Conservation (phyloP, 495 filamentous ascomycete genomes). For the Entonaema liquescens region DNA sequence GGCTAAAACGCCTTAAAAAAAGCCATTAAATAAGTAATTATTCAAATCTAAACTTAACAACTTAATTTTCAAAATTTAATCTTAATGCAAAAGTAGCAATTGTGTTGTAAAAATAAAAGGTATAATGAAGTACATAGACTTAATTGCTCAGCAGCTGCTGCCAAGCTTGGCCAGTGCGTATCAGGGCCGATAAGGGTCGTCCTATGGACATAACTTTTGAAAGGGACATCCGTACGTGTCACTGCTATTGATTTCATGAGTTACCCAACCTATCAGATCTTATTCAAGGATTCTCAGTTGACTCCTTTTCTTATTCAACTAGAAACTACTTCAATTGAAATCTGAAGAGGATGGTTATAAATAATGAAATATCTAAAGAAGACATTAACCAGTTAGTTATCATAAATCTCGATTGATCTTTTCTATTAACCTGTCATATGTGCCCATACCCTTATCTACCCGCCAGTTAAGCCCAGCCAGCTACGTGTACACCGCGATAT, state of each 20-base stretch:
- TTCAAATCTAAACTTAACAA: too few species aligned
- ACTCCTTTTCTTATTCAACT: not conserved
- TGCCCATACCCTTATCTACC: not conserved
- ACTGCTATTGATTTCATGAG: not conserved
- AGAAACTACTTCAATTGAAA: not conserved
- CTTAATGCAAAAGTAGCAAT: too few species aligned
- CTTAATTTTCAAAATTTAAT: too few species aligned
- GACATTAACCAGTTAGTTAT: not conserved
- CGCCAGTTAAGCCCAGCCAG: not conserved
- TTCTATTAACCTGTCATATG: not conserved
- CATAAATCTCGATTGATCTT: not conserved
- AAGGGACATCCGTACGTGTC: not conserved
- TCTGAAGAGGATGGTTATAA: not conserved
- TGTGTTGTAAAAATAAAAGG: too few species aligned
- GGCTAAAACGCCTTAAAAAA: too few species aligned
- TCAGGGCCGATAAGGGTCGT: too few species aligned
- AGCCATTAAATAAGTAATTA: too few species aligned
- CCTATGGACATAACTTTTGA: too few species aligned
- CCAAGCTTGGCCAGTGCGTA: too few species aligned
- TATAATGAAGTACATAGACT: too few species aligned
- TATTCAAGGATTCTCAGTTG: not conserved
- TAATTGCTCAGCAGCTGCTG: too few species aligned
- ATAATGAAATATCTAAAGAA: not conserved
- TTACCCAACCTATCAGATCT: not conserved
- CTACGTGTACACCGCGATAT: slow-evolving; percentile 1